Evolutionary conservation across 495 filamentous ascomycete species (phyloP), one percentile per base, ranked within the genome.

Genomic region (Paragyromitra xinjiangensis): DNA sequence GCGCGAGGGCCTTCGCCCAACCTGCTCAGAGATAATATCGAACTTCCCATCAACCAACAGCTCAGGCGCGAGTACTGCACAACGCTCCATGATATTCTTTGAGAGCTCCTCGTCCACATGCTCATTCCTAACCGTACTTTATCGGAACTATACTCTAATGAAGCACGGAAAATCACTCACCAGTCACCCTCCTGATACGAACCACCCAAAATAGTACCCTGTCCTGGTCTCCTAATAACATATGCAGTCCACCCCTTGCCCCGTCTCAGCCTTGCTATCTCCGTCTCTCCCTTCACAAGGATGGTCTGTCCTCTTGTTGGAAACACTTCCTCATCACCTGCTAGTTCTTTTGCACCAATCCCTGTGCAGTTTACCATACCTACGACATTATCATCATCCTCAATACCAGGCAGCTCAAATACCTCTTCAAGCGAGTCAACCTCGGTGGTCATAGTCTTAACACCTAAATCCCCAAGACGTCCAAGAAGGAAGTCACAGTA

Each of bases 251-350:
- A 82, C 8, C 77, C 81, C 3, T 82, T 69, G 6, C 80, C 76
- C 14, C 51, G 37, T 55, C 62, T 65, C 34, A 82, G 44, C n/a
- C 42, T 70, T 37, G 50, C 67, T 8, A 48, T 37, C 26, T 68
- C 39, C 16, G 61, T 62, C 77, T 82, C 77, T 0, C 81, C 81
- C 58, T 39, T 77, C 1, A 82, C 81, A 39, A 82, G 67, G 11
- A 82, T 71, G 9, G 81, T 82, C 73, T 82, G 81, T 7, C 81
- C 81, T 26, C 71, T 82, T 34, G 75, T 80, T 7, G 81, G 81
- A 56, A 70, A 82, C 55, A 82, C 55, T 14, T 42, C 19, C 4
- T 68, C 45, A 59, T 82, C 81, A 26, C 37, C 59, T 24, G 65
- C 69, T 19, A 82, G 61, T 39, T 61, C 62, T 29, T 67, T 66